Percentiles rank a stretch among this genome's conserved stretches.
Conservation (phyloP, 345 rosid species). For the Sisymbrium irio region DNA sequence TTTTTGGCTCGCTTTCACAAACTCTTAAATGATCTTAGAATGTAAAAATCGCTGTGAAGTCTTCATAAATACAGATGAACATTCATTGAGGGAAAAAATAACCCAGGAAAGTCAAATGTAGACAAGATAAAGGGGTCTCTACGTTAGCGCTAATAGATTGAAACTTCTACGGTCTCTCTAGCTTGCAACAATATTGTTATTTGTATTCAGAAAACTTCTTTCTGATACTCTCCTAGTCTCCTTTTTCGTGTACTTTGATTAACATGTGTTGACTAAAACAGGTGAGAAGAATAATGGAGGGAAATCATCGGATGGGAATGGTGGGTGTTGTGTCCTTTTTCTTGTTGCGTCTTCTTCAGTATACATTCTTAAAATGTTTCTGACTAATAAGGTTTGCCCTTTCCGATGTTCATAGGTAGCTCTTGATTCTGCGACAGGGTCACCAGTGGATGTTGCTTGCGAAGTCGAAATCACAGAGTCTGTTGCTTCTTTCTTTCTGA, state of each 20-base stretch:
- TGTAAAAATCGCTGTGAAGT: background rate
- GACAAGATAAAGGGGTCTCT: background rate
- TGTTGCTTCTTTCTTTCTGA: conserved; percentile 31
- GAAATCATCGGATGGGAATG: conserved; percentile 98
- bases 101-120: background rate
- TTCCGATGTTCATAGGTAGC: conserved; percentile 56
- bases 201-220: background rate
- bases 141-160: background rate
- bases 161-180: background rate
- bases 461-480: conserved; percentile 99
- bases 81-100: background rate
- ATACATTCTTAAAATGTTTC: conserved; percentile 3
- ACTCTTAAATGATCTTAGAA: background rate
- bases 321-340: conserved; percentile 37
- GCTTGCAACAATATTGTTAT: conserved; percentile 6
- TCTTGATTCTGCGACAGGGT: conserved; percentile 63
- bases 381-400: conserved; percentile 8
- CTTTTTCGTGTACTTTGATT: conserved; percentile 11
- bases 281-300: conserved; percentile 98
- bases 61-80: background rate
- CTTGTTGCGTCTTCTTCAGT: conserved; percentile 9
- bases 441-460: conserved; percentile 82
- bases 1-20: background rate
- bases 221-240: background rate
- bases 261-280: conserved; percentile 23